These are phyloP conservation scores for Aspergillus hancockii DNA, from an alignment of 495 filamentous ascomycete genomes.

Conservation along the genomic window DNA sequence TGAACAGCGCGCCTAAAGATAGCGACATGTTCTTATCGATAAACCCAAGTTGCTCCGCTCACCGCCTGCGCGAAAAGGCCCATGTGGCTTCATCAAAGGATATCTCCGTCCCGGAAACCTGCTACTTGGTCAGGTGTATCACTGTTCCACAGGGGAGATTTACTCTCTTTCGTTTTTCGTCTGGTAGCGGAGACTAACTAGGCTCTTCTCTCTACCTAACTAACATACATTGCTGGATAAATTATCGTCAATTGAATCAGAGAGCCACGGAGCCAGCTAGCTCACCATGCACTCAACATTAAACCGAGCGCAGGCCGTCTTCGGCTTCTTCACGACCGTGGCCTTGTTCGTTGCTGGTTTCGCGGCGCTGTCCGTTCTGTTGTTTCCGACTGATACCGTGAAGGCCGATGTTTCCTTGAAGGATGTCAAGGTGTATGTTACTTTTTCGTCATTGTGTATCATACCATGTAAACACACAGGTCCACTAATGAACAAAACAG, in stretches of 20 bases:
- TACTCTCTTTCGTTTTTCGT: neutral
- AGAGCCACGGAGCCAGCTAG: neutral
- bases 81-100: slow-evolving; percentile 39
- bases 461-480: neutral
- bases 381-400: slow-evolving; percentile 66
- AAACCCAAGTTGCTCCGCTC: slow-evolving; percentile 9
- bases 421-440: slow-evolving; percentile 82
- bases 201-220: too few relatives aligned
- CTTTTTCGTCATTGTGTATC: neutral
- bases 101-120: neutral
- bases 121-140: neutral
- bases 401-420: slow-evolving; percentile 64
- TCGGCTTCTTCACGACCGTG: slow-evolving; percentile 97
- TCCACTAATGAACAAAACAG: slow-evolving; percentile 42
- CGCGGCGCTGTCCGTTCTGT: slow-evolving; percentile 74
- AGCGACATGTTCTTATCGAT: slow-evolving; percentile 24
- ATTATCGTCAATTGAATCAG: neutral
- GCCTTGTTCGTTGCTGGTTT: slow-evolving; percentile 76
- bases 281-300: slow-evolving; percentile 81
- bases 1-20: neutral
- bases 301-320: slow-evolving; percentile 84
- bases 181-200: neutral
- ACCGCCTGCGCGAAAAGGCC: slow-evolving; percentile 30
- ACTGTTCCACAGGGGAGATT: neutral
- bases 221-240: too few relatives aligned